phyloP scores from a whole-genome alignment of 192 early-diverging fungal species.

The Allomyces javanicus region DNA sequence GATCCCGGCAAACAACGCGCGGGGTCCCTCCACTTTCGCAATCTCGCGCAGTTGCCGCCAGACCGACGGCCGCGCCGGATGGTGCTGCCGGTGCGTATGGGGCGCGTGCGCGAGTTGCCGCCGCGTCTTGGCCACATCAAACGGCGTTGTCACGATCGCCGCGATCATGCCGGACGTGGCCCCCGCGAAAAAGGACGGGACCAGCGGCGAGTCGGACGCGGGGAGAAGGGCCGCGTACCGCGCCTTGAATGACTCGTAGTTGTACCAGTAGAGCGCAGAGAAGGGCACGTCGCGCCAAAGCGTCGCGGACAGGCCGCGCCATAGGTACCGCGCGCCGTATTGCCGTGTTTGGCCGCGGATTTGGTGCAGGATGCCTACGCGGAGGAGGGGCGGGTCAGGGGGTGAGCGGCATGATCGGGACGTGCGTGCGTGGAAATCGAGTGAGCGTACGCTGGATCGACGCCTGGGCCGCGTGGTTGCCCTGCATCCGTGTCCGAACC shows the following conservation, averaged over 20 bases:
- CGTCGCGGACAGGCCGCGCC: conserved; percentile 71
- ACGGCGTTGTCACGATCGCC: conserved; percentile 72
- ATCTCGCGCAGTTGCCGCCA: conserved; percentile 5
- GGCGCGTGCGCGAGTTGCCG: conserved; percentile 39
- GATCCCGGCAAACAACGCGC: conserved; percentile 25
- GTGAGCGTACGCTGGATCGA: conserved; percentile 11
- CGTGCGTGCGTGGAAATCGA: neutral
- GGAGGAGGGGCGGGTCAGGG: neutral
- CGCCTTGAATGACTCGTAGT: conserved; percentile 60
- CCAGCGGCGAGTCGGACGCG: conserved; percentile 21
- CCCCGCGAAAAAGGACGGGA: conserved; percentile 57
- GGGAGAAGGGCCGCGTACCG: conserved; percentile 11
- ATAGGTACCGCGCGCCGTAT: conserved; percentile 19
- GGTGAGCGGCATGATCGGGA: neutral
- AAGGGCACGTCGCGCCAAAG: conserved; percentile 93
- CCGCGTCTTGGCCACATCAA: conserved; percentile 88
- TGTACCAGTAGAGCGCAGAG: conserved; percentile 84
- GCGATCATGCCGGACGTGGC: conserved; percentile 76
- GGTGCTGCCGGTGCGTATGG: neutral
- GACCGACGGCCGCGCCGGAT: neutral
- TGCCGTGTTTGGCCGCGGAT: neutral
- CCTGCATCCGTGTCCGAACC: conserved; percentile 80
- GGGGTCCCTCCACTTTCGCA: conserved; percentile 9
- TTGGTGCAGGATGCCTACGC: neutral
- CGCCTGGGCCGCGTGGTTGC: conserved; percentile 33